These are phyloP conservation scores for Vickermania spadyakhi DNA, from an alignment of 208 protist genomes.

Conservation along the genomic window DNA sequence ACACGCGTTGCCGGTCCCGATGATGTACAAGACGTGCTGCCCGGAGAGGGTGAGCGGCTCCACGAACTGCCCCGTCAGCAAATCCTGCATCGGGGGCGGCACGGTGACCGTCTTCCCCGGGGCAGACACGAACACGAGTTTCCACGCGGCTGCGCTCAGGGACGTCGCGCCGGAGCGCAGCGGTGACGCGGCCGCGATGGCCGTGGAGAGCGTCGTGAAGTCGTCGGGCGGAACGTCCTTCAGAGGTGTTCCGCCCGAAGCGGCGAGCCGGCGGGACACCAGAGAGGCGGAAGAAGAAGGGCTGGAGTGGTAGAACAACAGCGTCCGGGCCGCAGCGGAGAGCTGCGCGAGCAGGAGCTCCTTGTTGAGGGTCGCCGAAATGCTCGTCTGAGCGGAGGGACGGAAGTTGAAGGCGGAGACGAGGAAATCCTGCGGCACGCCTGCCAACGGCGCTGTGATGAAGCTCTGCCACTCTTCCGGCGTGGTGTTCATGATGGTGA, in stretches of 20 bases:
- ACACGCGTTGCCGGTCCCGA: conserved; percentile 70
- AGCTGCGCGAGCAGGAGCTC: conserved; percentile 79
- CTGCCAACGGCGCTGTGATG: conserved; percentile 55
- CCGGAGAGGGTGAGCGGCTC: conserved; percentile 71
- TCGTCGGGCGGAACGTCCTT: not conserved
- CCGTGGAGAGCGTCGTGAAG: conserved; percentile 2
- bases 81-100: conserved; percentile 79
- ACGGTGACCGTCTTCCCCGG: conserved; percentile 30
- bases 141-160: not conserved
- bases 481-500: conserved; percentile 71
- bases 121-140: conserved; percentile 33
- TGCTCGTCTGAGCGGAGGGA: conserved; percentile 16
- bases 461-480: conserved; percentile 80
- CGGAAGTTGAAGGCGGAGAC: conserved; percentile 71
- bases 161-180: not conserved
- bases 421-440: conserved; percentile 54
- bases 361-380: conserved; percentile 56
- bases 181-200: not conserved
- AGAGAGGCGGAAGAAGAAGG: not conserved
- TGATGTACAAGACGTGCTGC: conserved; percentile 74
- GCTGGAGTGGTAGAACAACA: not conserved
- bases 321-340: conserved; percentile 23
- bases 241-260: not conserved
- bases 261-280: not conserved
- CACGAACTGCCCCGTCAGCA: conserved; percentile 82